These are phyloP conservation scores for Euphorbia peplus DNA, from an alignment of 345 rosid genomes.

Conservation along the genomic window DNA sequence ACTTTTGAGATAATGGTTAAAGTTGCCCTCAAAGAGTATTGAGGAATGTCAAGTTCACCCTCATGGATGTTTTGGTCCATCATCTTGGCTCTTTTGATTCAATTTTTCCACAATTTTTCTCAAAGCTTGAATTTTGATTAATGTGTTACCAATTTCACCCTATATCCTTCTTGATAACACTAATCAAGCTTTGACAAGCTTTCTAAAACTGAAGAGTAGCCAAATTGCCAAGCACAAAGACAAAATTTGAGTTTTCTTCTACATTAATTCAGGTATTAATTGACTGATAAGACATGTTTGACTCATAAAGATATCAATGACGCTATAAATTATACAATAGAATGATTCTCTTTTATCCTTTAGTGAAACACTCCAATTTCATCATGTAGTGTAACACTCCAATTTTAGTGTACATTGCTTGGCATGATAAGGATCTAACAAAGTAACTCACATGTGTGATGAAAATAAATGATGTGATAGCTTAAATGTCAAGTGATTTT, in stretches of 20 bases:
- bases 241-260: not conserved
- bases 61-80: too few relatives aligned
- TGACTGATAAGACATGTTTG: not conserved
- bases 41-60: too few relatives aligned
- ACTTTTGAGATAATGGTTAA: too few relatives aligned
- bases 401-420: not conserved
- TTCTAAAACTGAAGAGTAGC: not conserved
- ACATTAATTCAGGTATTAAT: not conserved
- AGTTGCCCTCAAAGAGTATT: too few relatives aligned
- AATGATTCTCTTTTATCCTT: not conserved
- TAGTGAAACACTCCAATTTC: not conserved
- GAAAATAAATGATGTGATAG: constrained; percentile 28
- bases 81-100: too few relatives aligned
- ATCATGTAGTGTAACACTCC: not conserved
- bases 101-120: too few relatives aligned
- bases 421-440: constrained; percentile 37
- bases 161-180: too few relatives aligned
- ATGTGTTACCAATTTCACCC: too few relatives aligned
- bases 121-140: too few relatives aligned
- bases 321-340: not conserved
- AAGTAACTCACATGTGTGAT: constrained; percentile 33
- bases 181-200: too few relatives aligned
- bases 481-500: constrained; percentile 21
- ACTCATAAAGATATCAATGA: not conserved
- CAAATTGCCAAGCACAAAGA: not conserved